phyloP scores from a whole-genome alignment of 345 rosid genomes.

The Stellera chamaejasme region DNA sequence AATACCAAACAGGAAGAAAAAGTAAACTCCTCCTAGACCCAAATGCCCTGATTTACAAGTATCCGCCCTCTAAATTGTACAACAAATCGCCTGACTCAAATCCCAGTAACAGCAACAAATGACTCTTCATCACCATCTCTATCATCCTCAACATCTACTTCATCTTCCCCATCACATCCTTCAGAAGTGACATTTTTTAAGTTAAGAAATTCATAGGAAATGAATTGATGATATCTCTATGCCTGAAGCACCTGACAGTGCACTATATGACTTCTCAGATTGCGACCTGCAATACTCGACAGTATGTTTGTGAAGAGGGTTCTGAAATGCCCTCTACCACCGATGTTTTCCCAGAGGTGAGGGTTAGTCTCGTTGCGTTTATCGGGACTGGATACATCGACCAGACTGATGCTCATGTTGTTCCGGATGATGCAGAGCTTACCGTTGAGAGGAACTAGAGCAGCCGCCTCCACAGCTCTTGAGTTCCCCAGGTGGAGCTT shows the following conservation, averaged over 20 bases:
- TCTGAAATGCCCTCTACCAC: conserved; percentile 70
- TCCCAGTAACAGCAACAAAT: conserved; percentile 13
- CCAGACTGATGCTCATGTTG: conserved; percentile 93
- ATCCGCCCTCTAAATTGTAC: conserved; percentile 21
- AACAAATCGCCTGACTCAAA: conserved; percentile 19
- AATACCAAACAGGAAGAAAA: conserved; percentile 5
- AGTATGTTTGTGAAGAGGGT: conserved; percentile 66
- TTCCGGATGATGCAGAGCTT: conserved; percentile 90
- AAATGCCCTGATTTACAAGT: conserved; percentile 29
- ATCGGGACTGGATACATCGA: conserved; percentile 73
- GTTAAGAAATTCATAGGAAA: conserved; percentile 9
- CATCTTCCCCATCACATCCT: neutral
- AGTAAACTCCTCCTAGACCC: conserved; percentile 13
- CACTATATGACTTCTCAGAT: conserved; percentile 75
- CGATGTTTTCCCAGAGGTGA: conserved; percentile 80
- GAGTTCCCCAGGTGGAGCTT: conserved; percentile 85
- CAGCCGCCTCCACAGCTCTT: conserved; percentile 82
- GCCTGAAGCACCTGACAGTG: conserved; percentile 98
- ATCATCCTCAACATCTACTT: neutral
- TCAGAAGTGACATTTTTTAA: conserved; percentile 11
- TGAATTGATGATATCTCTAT: conserved; percentile 29
- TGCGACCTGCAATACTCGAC: conserved; percentile 95
- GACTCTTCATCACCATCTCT: neutral
- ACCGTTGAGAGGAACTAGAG: conserved; percentile 71
- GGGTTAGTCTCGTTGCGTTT: conserved; percentile 56